Base-by-base conservation (phyloP, 164 flowering plant genomes). In the Stephania cephalantha region DNA sequence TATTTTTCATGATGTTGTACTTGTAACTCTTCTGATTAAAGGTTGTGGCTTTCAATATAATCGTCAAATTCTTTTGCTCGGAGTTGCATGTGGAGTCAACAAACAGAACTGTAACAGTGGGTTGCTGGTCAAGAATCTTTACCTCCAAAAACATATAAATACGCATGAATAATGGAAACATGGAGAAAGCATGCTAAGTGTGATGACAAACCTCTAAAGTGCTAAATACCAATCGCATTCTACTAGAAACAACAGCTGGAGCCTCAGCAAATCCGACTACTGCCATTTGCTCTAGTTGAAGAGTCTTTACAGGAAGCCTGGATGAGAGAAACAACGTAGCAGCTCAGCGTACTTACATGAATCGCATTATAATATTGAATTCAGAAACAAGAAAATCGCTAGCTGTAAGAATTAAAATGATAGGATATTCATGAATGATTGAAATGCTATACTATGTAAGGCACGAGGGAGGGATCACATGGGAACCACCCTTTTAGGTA, bases 231-330 rank as follows among this genome's bases (percentile, higher is more conserved):
- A 95, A 79, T 74, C 84, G 85, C 99, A 95, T 95, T 77, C 97
- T 82, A 82, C 98, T 86, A 29, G 99, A 91, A 73, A 95, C 99
- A 68, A 90, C 85, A 1, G 96, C 89, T 69, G 99, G 91, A 82
- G 90, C 98, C 83, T 95, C 98, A 6, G 98, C 90, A 73, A 53
- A 78, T 61, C 99, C 99, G 71, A 82, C 78, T n/a, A 95, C 99
- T 45, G 98, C 99, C 98, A 89, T 89, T 81, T 95, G 99, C 87
- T 93, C 99, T 72, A 93, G 87, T 84, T 93, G 99, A 74, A 95
- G 95, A 71, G 92, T 95, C 83, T 93, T 95, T 78, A 95, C 99
- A 9, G 99, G 99, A 77, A 95, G 93, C 99, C 99, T 90, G 79
- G 42, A 25, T 25, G 25, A 48, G 25, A 1, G 70, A 74, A 44